These are phyloP conservation scores for Colletotrichum siamense DNA, from an alignment of 2,329 filamentous ascomycete species.

Conservation along the genomic window DNA sequence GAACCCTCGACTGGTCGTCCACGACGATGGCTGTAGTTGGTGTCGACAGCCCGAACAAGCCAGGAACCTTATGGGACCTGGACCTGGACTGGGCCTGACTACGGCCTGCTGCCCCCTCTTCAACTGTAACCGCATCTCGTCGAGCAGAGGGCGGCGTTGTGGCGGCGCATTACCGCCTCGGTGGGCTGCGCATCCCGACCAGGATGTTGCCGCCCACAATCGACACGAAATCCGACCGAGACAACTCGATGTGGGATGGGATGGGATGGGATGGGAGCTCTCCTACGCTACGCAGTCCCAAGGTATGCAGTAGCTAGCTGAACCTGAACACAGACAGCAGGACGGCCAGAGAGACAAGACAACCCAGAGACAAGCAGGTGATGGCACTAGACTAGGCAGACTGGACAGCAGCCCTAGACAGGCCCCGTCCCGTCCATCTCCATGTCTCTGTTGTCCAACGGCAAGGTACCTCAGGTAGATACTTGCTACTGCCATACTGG, in stretches of 20 bases:
- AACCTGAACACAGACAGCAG: not conserved
- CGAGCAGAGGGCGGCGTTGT: not conserved
- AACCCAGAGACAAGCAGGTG: not conserved
- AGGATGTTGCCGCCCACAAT: not conserved
- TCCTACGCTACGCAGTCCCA: not conserved
- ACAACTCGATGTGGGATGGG: not conserved
- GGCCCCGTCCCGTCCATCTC: not conserved
- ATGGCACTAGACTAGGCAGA: not conserved
- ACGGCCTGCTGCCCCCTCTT: not conserved
- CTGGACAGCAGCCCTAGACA: not conserved
- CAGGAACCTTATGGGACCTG: not conserved
- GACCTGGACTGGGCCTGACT: not conserved
- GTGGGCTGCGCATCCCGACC: slow-evolving; percentile 5
- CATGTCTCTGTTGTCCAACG: not conserved
- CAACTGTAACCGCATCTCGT: not conserved
- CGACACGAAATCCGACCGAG: not conserved
- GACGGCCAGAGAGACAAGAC: not conserved
- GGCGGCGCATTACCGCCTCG: slow-evolving; percentile 13
- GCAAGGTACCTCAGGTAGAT: not conserved
- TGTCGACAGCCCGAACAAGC: not conserved
- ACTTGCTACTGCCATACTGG: not conserved
- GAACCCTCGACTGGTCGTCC: not conserved
- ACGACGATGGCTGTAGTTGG: not conserved
- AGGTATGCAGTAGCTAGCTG: not conserved
- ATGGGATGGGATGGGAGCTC: not conserved